Base-by-base conservation (phyloP, 2,329 filamentous ascomycete species). In the Metarhizium guizhouense region DNA sequence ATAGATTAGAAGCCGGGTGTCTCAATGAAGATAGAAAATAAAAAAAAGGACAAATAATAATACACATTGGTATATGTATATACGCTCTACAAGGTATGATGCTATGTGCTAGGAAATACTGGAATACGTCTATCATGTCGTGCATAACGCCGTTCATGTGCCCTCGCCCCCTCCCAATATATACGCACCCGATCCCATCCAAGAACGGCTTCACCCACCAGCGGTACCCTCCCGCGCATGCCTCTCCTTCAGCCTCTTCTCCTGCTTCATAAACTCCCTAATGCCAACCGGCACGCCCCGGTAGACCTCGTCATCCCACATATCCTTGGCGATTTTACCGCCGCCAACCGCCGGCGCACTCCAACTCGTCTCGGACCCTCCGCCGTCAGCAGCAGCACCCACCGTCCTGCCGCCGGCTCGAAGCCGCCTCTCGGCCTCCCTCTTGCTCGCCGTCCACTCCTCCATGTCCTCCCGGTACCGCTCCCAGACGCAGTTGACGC, bases 401-500 rank as follows among this genome's bases (percentile, higher is more conserved):
- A 91, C 86, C 64, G 84, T 88, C 2, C 70, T 70, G 14, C 59
- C 58, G 60, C 65, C 67, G 60, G 59, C 62, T 30, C 59, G 65
- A 57, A 85, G 63, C 48, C 79, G 78, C 40, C 67, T 67, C 63
- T 85, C 80, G 1, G 90, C 90, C 65, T 86, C 80, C 4, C 76
- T 74, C 40, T 80, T 82, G 57, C 84, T 80, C 14, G 76, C 74
- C 4, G 85, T 87, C 90, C 91, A 97, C 56, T 89, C 88, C 70
- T 97, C 92, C 72, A 97, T 79, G 53, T 97, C 94, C 62, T 99
- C 93, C 8, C 92, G 81, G 71, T 86, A 97, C 54, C 84, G 78
- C 64, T 96, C 92, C 92, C 92, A 97, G 3, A 97, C 94, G 70
- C 94, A 99, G 70, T 97, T 92, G 51, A 96, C 93, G 68, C 94